Base-by-base conservation (phyloP, 169 alveolate species). In the Besnoitia besnoiti region DNA sequence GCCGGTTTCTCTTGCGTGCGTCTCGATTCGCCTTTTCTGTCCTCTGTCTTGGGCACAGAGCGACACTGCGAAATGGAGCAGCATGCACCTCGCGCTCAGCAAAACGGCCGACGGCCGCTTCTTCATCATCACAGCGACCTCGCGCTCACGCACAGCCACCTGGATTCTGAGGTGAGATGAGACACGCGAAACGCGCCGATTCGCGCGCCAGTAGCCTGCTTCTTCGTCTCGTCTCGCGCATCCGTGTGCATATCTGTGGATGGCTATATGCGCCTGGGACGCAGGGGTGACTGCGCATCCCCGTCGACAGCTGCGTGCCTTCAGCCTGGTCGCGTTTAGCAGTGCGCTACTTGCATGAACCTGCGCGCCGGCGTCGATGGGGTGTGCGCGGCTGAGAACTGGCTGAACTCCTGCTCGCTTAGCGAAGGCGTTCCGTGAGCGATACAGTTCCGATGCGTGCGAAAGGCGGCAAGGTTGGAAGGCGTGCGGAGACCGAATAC, bases 101-200 rank as follows among this genome's bases (percentile, higher is more conserved):
- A 73, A 73, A 42, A 35, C 82, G 1, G 19, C 82, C 8, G 82
- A 73, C 44, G 39, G 47, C 44, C 39, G 82, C 46, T 37, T 73
- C 46, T 73, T 73, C 82, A n/a, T n/a, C 82, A 73, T 73, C 82
- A 5, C 44, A 5, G 82, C 82, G 44, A 73, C 82, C 10, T 73
- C 82, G 2, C 44, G 82, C 3, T n/a, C 19, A 1, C 39, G 82
- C 16, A 73, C 82, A n/a, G 39, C 46, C 47, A 21, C 82, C 0
- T 73, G 82, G 82, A 73, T 73, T 16, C 82, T 73, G 2, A 73
- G 82, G 82, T 73, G 46, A 37, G 67, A 19, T n/a, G 30, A 19
- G 67, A n/a, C 67, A 19, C 24, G n/a, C 67, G 67, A 21, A 1
- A 0, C 67, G 3, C 7, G 24, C 1, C 67, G 67, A 5, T 49